A percentile compares a stretch with the other conserved stretches of the same genome.
These are phyloP conservation scores for Fusarium floridanum DNA, from an alignment of 2,329 filamentous ascomycete genomes.

Conservation along the genomic window DNA sequence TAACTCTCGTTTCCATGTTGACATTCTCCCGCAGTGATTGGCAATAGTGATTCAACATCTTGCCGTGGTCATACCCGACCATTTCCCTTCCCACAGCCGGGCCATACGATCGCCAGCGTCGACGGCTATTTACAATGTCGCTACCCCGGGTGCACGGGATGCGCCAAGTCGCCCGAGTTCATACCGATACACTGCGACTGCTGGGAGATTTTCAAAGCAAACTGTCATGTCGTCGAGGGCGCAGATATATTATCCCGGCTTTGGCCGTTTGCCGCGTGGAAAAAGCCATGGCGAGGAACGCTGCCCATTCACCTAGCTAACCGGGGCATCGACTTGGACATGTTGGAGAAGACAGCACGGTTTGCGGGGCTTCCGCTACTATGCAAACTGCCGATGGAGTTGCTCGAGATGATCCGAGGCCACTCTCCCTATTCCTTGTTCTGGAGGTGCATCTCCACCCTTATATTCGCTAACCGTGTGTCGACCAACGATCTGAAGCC, in stretches of 20 bases:
- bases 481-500: background rate
- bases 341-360: background rate
- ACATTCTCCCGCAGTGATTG: background rate
- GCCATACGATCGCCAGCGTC: background rate
- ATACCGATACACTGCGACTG: background rate
- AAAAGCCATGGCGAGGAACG: background rate
- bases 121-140: background rate
- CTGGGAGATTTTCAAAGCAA: background rate
- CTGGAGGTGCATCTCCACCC: slow-evolving; percentile 2
- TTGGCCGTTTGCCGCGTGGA: background rate
- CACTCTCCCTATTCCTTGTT: background rate
- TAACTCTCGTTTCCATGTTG: background rate
- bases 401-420: slow-evolving; percentile 4
- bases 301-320: background rate
- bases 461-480: background rate
- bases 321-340: background rate
- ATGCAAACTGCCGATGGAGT: background rate
- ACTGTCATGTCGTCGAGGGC: background rate
- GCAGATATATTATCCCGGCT: background rate
- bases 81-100: background rate
- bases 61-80: background rate
- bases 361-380: background rate
- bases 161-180: background rate
- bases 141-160: background rate
- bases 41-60: background rate